These are phyloP conservation scores for Fusarium avenaceum DNA, from an alignment of 2,329 filamentous ascomycete genomes.

Conservation along the genomic window DNA sequence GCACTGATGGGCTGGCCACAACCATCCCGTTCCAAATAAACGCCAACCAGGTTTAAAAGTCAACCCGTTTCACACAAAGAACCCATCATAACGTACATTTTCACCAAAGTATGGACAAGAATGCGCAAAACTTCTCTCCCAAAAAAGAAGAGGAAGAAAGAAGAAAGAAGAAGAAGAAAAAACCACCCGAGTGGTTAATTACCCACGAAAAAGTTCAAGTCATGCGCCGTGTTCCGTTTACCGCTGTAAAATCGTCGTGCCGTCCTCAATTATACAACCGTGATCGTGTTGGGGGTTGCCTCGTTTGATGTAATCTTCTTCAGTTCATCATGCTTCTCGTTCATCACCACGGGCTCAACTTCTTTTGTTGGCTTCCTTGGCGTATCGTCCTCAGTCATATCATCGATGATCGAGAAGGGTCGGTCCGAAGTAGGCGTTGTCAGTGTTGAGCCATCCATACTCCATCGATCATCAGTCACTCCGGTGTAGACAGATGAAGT, in stretches of 20 bases:
- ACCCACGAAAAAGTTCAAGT: constrained; percentile 39
- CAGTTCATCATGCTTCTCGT: constrained; percentile 43
- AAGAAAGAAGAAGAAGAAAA: constrained; percentile 9
- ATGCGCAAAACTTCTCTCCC: constrained; percentile 40
- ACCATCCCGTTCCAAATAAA: constrained; percentile 37
- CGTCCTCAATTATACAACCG: constrained; percentile 47
- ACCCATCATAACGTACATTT: constrained; percentile 46
- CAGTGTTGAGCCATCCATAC: constrained; percentile 55
- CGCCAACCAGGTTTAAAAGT: constrained; percentile 32
- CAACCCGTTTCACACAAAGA: constrained; percentile 31
- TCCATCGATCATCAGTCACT: constrained; percentile 56
- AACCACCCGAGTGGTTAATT: constrained; percentile 32
- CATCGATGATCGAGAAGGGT: constrained; percentile 52
- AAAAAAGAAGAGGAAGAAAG: constrained; percentile 22
- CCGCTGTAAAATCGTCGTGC: constrained; percentile 42
- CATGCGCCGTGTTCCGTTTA: constrained; percentile 42
- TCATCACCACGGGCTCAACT: constrained; percentile 40
- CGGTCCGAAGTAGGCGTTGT: constrained; percentile 58
- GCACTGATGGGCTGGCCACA: constrained; percentile 38
- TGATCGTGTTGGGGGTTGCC: constrained; percentile 44
- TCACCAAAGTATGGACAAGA: constrained; percentile 49
- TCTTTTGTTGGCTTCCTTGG: constrained; percentile 49
- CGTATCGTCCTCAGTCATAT: constrained; percentile 51
- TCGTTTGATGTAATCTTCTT: constrained; percentile 46
- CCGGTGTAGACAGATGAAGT: constrained; percentile 57